Base-by-base conservation (phyloP, 2,329 filamentous ascomycete species). In the Geosmithia morbida region DNA sequence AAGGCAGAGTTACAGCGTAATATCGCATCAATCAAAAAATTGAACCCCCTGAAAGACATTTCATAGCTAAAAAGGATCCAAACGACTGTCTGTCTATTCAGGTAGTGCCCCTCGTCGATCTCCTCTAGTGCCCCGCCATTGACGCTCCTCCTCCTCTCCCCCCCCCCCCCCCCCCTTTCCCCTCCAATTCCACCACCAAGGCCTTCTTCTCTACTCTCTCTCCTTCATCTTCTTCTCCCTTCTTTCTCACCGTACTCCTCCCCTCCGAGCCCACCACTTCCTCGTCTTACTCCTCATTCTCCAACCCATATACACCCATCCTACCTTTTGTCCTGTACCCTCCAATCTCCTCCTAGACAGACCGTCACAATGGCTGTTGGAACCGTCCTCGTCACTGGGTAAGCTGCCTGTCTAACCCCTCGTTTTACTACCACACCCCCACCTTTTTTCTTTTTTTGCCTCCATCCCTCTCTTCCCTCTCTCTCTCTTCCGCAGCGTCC, bases 371-470 rank as follows among this genome's bases (percentile, higher is more conserved):
- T 94, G 87, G 68, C 83, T 64, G 76, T 85, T 56, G 87, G 87
- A 71, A 92, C 88, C 52, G 87, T 95, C 62, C 78, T 96, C 60
- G 81, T 96, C 63, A 89, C 89, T 59, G 89, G 89, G 89, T 95
- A 81, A 56, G 57, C 37, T 41, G 30, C 45, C 39, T 42, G 43
- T 40, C 46, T 26, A 8, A 26, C 22, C 22, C 22, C 22, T 26
- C 22, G 4, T 26, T 26, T 26, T 26, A 26, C 33, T 13, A 45
- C 41, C 46, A 49, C 50, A 37, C 41, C 19, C 17, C 18, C 41
- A 26, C 39, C 30, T 42, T 20, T 42, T 16, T 46, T 44, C 47
- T 37, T 44, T 40, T 7, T 20, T 43, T 16, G n/a, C n/a, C n/a
- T n/a, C n/a, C n/a, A n/a, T n/a, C n/a, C 17, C 43, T 30, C 33